A percentile compares a stretch with the other conserved stretches of the same genome.
These are phyloP conservation scores for Vitis rupestris DNA, from an alignment of 164 flowering plant species.

Conservation along the genomic window DNA sequence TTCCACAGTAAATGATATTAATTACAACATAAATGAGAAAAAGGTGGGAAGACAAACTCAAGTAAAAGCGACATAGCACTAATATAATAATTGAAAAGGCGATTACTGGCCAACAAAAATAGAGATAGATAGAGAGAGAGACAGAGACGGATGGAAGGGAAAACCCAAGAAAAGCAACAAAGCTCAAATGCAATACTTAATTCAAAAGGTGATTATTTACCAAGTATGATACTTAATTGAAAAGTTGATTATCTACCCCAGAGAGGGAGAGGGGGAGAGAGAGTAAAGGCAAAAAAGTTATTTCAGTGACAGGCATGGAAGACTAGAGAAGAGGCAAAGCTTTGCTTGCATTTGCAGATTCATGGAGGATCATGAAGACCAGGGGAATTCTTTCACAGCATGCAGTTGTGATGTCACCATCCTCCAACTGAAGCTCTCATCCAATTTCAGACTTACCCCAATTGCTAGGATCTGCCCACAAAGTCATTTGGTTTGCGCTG, in stretches of 20 bases:
- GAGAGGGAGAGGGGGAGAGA: conserved; percentile 4
- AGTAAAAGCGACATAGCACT: conserved; percentile 5
- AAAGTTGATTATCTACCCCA: conserved; percentile 8
- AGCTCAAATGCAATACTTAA: no score
- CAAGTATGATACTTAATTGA: background rate
- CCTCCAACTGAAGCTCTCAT: background rate
- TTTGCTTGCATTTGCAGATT: conserved; percentile 29
- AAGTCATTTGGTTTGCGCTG: no score
- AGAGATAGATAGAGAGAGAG: no score
- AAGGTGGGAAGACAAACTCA: conserved; percentile 10
- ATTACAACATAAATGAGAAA: background rate
- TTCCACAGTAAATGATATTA: conserved; percentile 1
- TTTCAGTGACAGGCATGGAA: conserved; percentile 9
- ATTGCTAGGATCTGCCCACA: no score
- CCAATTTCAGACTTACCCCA: no score
- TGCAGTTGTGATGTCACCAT: conserved; percentile 23
- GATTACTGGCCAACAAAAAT: no score
- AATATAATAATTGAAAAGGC: background rate
- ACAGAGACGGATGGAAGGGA: no score
- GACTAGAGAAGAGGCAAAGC: conserved; percentile 11
- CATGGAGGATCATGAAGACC: conserved; percentile 9
- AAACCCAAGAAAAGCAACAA: no score
- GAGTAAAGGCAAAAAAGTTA: background rate
- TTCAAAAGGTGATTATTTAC: no score
- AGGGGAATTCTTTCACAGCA: conserved; percentile 18